A percentile compares a stretch with the other conserved stretches of the same genome.
Conservation (phyloP, 306 rosid genomes). For the Vigna mungo region DNA sequence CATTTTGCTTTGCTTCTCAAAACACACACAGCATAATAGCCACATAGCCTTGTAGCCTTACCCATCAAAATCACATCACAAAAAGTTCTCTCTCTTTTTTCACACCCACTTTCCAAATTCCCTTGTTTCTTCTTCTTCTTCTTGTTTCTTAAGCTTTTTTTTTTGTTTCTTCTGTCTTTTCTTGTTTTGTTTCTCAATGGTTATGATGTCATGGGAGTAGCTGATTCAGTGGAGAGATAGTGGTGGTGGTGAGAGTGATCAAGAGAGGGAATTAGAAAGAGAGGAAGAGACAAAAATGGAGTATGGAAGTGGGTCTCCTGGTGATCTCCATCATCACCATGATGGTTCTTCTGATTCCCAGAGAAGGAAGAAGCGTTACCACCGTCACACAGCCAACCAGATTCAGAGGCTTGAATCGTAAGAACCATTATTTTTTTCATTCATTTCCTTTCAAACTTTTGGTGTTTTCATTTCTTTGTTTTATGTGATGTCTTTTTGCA, state of each 20-base stretch:
- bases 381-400: conserved; percentile 96
- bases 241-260: not conserved
- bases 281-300: conserved; percentile 58
- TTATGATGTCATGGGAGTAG: conserved; percentile 35
- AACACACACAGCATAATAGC: conserved; percentile 19
- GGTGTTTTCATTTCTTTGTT: not conserved
- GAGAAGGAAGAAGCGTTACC: conserved; percentile 83
- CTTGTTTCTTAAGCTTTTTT: not conserved
- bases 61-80: conserved; percentile 30
- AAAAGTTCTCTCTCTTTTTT: conserved; percentile 45
- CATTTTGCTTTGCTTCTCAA: not conserved
- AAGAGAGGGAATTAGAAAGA: not conserved
- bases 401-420: conserved; percentile 96
- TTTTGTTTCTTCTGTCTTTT: not conserved
- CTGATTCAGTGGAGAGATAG: conserved; percentile 20
- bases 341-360: conserved; percentile 70
- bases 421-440: conserved; percentile 6
- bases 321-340: conserved; percentile 60
- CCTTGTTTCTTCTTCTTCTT: not conserved
- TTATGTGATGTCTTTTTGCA: not conserved
- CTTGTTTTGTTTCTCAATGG: conserved; percentile 23
- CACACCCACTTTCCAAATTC: conserved; percentile 32
- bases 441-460: not conserved
- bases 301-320: conserved; percentile 69
- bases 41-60: conserved; percentile 7